phyloP scores from a whole-genome alignment of 1,139 yeast species.

The Zygoascus meyerae region DNA sequence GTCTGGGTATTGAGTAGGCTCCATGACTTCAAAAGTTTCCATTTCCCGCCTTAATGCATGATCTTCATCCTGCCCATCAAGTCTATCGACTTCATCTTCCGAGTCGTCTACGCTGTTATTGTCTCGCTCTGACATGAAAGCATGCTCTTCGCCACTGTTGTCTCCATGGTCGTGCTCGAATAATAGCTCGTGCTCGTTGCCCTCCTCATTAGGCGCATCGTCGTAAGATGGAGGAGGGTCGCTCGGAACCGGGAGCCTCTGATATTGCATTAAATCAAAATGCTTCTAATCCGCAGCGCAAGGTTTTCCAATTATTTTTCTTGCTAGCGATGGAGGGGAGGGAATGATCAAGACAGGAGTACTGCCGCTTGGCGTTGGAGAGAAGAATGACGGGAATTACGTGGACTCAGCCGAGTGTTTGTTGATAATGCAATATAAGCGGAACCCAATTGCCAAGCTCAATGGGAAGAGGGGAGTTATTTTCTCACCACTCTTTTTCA shows the following conservation, averaged over 20 bases:
- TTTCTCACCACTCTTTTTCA: too few relatives aligned
- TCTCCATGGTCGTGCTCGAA: conserved; percentile 16
- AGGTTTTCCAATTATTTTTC: too few relatives aligned
- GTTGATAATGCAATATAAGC: too few relatives aligned
- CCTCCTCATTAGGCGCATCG: conserved; percentile 12
- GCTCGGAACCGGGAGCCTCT: conserved; percentile 4
- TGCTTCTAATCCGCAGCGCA: too few relatives aligned
- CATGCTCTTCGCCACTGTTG: conserved; percentile 11
- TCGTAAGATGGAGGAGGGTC: conserved; percentile 25
- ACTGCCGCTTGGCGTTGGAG: too few relatives aligned
- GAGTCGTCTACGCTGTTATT: neutral
- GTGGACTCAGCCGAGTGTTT: too few relatives aligned
- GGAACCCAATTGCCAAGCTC: too few relatives aligned
- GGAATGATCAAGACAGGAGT: too few relatives aligned
- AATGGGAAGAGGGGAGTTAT: too few relatives aligned
- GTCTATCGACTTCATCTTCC: conserved; percentile 10
- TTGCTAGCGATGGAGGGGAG: too few relatives aligned
- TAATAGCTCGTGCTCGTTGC: conserved; percentile 11
- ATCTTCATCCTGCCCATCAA: conserved; percentile 12
- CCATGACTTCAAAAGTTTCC: conserved; percentile 42
- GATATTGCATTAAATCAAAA: neutral
- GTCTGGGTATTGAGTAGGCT: conserved; percentile 19
- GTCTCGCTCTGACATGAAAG: neutral
- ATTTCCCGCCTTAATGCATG: conserved; percentile 26
- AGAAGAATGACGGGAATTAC: too few relatives aligned